These are phyloP conservation scores for Pycnococcus provasolii DNA, from an alignment of 139 green algal genomes.

Conservation along the genomic window DNA sequence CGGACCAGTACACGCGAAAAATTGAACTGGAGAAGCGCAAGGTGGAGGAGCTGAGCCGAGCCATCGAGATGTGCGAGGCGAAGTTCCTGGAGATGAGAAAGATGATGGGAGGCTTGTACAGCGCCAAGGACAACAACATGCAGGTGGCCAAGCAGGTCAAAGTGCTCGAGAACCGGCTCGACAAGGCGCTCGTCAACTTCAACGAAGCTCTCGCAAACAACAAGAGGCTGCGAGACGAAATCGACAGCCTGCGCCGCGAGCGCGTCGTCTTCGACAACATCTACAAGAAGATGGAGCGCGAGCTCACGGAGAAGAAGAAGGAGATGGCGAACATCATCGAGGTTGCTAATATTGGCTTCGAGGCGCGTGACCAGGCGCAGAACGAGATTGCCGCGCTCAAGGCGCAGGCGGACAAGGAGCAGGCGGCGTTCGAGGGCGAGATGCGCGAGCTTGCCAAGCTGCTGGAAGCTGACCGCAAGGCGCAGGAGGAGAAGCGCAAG, in stretches of 20 bases:
- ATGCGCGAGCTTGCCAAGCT: slow-evolving; percentile 67
- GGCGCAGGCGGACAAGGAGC: slow-evolving; percentile 65
- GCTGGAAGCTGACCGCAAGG: slow-evolving; percentile 22
- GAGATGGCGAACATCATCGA: slow-evolving; percentile 72
- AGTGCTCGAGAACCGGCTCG: slow-evolving; percentile 69
- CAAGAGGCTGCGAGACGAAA: slow-evolving; percentile 59
- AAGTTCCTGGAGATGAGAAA: slow-evolving; percentile 27
- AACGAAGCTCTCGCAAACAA: slow-evolving; percentile 64
- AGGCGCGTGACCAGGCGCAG: slow-evolving; percentile 58
- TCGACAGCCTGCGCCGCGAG: slow-evolving; percentile 77
- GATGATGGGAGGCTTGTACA: slow-evolving; percentile 61
- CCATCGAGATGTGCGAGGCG: slow-evolving; percentile 14
- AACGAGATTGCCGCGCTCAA: slow-evolving; percentile 61
- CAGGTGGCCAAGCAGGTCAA: slow-evolving; percentile 58
- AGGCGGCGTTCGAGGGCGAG: slow-evolving; percentile 68
- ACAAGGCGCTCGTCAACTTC: slow-evolving; percentile 66
- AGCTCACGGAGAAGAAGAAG: slow-evolving; percentile 55
- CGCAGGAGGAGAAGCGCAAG: slow-evolving; percentile 18
- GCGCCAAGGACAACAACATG: slow-evolving; percentile 44
- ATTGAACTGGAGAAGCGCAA: slow-evolving; percentile 19
- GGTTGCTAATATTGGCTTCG: slow-evolving; percentile 43
- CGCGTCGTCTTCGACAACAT: slow-evolving; percentile 75
- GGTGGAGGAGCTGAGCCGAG: slow-evolving; percentile 12
- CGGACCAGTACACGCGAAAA: slow-evolving; percentile 43
- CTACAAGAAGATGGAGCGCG: slow-evolving; percentile 60